These are phyloP conservation scores for Calonectria montana DNA, from an alignment of 2,329 filamentous ascomycete species.

Conservation along the genomic window DNA sequence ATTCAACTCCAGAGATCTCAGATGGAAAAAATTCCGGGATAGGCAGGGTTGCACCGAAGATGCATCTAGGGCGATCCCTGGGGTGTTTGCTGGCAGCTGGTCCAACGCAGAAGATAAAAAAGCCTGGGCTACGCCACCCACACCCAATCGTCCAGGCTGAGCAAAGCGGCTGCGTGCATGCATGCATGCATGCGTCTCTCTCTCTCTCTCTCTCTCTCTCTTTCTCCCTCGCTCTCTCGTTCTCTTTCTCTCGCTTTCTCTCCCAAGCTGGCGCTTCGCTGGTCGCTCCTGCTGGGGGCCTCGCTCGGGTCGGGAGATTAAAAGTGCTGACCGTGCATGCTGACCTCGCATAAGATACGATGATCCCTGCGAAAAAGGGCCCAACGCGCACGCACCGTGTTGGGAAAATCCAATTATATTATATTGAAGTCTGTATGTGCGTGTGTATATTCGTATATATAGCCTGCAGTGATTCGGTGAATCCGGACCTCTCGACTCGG, in stretches of 20 bases:
- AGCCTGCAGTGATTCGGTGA: background rate
- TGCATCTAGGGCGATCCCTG: background rate
- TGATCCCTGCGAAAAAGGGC: background rate
- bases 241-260: background rate
- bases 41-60: background rate
- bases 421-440: background rate
- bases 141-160: background rate
- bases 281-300: background rate
- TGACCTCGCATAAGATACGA: background rate
- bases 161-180: background rate
- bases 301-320: background rate
- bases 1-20: background rate
- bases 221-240: background rate
- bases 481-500: background rate
- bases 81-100: background rate
- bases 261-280: background rate
- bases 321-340: conserved; percentile 2
- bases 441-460: background rate
- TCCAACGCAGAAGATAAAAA: background rate
- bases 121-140: background rate
- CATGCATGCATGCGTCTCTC: background rate
- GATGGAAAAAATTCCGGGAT: background rate
- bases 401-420: background rate
- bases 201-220: background rate
- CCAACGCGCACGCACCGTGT: background rate